Evolutionary conservation across 306 rosid species (phyloP).

Genomic region (Sicyos edulis): DNA sequence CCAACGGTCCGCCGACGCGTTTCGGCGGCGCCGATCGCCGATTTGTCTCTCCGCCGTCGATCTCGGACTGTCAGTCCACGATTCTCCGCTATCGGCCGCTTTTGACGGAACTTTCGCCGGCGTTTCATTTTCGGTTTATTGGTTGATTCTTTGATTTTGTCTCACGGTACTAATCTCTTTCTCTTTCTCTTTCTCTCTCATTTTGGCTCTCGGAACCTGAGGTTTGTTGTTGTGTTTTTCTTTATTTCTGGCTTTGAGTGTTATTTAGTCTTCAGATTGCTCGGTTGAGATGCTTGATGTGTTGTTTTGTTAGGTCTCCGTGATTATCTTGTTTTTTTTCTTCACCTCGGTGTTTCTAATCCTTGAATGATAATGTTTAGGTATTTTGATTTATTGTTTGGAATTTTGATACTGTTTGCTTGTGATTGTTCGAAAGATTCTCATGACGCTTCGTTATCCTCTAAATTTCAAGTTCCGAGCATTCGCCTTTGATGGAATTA

Average conservation of each 20-base stretch:
- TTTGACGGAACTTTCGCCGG: background rate
- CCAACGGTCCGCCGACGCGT: constrained; percentile 39
- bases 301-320: constrained; percentile 6
- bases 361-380: background rate
- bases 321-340: background rate
- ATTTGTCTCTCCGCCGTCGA: constrained; percentile 25
- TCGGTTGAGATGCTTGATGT: background rate
- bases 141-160: constrained; percentile 16
- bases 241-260: background rate
- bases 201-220: background rate
- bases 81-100: constrained; percentile 14
- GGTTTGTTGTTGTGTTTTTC: background rate
- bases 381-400: background rate
- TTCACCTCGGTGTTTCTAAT: background rate
- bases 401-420: constrained; percentile 8
- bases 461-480: constrained; percentile 12
- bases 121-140: constrained; percentile 21
- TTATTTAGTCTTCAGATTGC: background rate
- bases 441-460: background rate
- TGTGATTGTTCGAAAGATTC: background rate
- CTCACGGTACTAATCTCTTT: background rate
- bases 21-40: constrained; percentile 28
- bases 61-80: constrained; percentile 23
- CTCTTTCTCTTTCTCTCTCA: constrained; percentile 12
- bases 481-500: background rate